These are phyloP conservation scores for Xylaria sp. DNA, from an alignment of 2,329 filamentous ascomycete species.

Conservation along the genomic window DNA sequence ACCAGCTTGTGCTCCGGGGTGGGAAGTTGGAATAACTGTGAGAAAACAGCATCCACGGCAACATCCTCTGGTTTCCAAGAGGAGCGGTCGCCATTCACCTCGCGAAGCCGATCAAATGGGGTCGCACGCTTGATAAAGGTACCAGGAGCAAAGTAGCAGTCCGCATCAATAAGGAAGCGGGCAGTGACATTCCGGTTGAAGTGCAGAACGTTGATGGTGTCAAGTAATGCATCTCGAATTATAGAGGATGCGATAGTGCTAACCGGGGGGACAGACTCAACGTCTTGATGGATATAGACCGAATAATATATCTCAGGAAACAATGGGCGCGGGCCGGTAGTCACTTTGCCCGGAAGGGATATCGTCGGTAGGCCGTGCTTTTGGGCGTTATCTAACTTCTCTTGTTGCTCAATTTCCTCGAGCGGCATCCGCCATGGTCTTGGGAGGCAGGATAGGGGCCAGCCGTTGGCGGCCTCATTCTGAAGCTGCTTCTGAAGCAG, in stretches of 20 bases:
- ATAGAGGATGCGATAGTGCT: constrained; percentile 82
- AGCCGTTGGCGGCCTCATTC: constrained; percentile 76
- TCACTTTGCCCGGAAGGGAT: constrained; percentile 78
- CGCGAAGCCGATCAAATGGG: constrained; percentile 87
- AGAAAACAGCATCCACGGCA: constrained; percentile 96
- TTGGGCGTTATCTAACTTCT: constrained; percentile 67
- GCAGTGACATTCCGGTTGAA: constrained; percentile 91
- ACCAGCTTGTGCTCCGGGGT: constrained; percentile 91
- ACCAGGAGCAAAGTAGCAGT: constrained; percentile 89
- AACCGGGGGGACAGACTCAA: constrained; percentile 86
- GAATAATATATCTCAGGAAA: constrained; percentile 96
- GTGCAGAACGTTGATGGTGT: constrained; percentile 93
- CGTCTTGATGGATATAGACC: constrained; percentile 86
- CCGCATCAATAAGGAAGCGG: constrained; percentile 90
- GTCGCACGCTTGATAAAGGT: constrained; percentile 96
- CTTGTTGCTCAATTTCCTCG: constrained; percentile 69
- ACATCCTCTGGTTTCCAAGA: constrained; percentile 99
- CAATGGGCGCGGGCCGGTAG: constrained; percentile 77
- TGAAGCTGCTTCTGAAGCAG: constrained; percentile 89
- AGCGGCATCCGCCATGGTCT: constrained; percentile 73
- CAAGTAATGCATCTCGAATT: constrained; percentile 84
- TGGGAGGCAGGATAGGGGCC: constrained; percentile 77
- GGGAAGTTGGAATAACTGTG: constrained; percentile 90
- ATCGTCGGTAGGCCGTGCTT: constrained; percentile 85
- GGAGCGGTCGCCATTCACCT: constrained; percentile 70